Percentiles rank a stretch among this genome's conserved stretches.
Conservation (phyloP, 371 early-diverging fungal genomes). For the Saksenaea vasiformis region DNA sequence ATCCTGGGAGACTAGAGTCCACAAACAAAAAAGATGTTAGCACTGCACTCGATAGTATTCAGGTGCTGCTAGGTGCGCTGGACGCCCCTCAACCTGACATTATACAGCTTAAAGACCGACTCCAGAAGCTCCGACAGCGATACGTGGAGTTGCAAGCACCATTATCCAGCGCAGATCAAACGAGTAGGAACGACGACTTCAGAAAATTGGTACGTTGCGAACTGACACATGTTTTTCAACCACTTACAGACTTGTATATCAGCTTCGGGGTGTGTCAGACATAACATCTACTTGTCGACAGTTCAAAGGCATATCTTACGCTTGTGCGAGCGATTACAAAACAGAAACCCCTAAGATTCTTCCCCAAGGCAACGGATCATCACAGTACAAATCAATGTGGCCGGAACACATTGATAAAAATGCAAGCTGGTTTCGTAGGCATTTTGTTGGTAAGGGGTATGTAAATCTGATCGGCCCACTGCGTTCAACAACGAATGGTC, state of each 20-base stretch:
- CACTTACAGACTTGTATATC: neutral
- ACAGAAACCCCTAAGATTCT: conserved; percentile 4
- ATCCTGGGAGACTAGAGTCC: neutral
- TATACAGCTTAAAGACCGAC: conserved; percentile 4
- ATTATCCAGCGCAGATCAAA: neutral
- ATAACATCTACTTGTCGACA: neutral
- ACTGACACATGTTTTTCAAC: neutral
- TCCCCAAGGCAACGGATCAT: neutral
- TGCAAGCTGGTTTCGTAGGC: conserved; percentile 44
- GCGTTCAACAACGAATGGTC: neutral
- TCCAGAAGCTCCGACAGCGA: conserved; percentile 11
- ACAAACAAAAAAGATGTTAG: conserved; percentile 10
- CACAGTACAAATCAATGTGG: conserved; percentile 10
- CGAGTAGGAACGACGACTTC: neutral
- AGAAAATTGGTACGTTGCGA: conserved; percentile 2
- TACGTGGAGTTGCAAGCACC: neutral
- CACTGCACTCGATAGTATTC: conserved; percentile 19
- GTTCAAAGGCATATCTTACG: neutral
- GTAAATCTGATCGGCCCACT: conserved; percentile 32
- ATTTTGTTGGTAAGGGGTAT: conserved; percentile 51
- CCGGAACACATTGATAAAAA: conserved; percentile 36
- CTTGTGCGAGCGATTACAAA: neutral
- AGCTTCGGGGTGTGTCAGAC: neutral
- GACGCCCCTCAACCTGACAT: conserved; percentile 14
- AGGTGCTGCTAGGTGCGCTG: conserved; percentile 20